phyloP scores from a whole-genome alignment of 352 stramenopile species.

The Discostella stelligera region DNA sequence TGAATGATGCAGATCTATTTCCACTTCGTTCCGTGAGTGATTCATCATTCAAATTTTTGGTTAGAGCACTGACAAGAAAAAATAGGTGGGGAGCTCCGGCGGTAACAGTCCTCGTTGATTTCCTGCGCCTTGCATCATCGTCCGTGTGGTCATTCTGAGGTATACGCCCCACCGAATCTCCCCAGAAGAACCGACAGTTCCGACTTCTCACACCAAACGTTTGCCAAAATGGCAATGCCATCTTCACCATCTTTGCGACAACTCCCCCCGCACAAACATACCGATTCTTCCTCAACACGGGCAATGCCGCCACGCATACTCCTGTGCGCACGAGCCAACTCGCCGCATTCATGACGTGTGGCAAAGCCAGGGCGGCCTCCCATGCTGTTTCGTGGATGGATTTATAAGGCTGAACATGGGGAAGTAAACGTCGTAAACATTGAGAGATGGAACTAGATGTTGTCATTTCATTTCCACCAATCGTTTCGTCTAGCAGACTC shows the following conservation, averaged over 20 bases:
- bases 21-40: not conserved
- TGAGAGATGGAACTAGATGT: slow-evolving; percentile 35
- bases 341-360: slow-evolving; percentile 61
- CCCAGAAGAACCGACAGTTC: slow-evolving; percentile 24
- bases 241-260: slow-evolving; percentile 49
- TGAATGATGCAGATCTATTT: slow-evolving; percentile 15
- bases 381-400: slow-evolving; percentile 63
- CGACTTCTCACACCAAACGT: slow-evolving; percentile 46
- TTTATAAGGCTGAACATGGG: slow-evolving; percentile 62
- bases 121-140: slow-evolving; percentile 19
- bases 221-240: slow-evolving; percentile 70
- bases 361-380: slow-evolving; percentile 64
- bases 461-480: slow-evolving; percentile 26
- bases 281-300: slow-evolving; percentile 50
- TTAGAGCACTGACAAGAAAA: slow-evolving; percentile 55
- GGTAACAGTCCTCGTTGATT: not conserved
- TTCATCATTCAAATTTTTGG: slow-evolving; percentile 11
- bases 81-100: slow-evolving; percentile 48
- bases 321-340: slow-evolving; percentile 59
- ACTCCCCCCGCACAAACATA: slow-evolving; percentile 50
- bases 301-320: slow-evolving; percentile 50
- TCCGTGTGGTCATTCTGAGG: slow-evolving; percentile 2
- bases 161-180: not conserved
- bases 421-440: slow-evolving; percentile 60
- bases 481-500: slow-evolving; percentile 33